Evolutionary conservation across 31 red algal genomes (phyloP).

Genomic region (Bonnemaisonia californica): DNA sequence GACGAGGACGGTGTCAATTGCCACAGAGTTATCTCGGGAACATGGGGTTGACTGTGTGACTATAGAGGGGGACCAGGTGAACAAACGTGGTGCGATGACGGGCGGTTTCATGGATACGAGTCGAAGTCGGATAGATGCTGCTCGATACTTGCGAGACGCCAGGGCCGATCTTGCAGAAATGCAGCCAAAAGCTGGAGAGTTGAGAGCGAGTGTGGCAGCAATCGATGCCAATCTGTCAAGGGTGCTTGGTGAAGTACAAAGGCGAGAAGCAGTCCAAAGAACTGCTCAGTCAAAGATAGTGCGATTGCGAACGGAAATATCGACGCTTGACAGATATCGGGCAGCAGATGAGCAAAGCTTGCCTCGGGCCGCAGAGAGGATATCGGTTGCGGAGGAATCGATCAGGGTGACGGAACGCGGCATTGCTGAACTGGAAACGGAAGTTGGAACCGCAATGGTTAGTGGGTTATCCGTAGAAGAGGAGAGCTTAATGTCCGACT

Average conservation of each 20-base stretch:
- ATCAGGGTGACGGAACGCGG: constrained; percentile 37
- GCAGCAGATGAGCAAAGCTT: constrained; percentile 31
- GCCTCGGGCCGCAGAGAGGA: constrained; percentile 26
- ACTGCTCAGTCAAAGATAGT: constrained; percentile 20
- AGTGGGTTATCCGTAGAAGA: constrained; percentile 47
- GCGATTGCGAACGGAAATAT: constrained; percentile 31
- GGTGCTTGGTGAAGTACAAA: constrained; percentile 76
- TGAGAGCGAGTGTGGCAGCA: constrained; percentile 37
- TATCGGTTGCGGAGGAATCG: constrained; percentile 40
- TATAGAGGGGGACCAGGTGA: constrained; percentile 92
- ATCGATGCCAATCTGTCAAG: constrained; percentile 40
- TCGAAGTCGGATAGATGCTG: constrained; percentile 73
- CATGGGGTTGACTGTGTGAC: constrained; percentile 89
- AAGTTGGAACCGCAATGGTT: constrained; percentile 59
- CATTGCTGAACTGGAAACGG: constrained; percentile 50
- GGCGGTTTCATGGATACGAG: constrained; percentile 85
- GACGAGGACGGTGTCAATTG: constrained; percentile 80
- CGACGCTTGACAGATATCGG: constrained; percentile 21
- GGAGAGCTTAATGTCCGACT: constrained; percentile 26
- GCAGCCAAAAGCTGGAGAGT: constrained; percentile 25
- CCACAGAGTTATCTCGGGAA: constrained; percentile 51
- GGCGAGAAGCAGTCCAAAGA: constrained; percentile 54
- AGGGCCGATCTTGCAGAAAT: constrained; percentile 26
- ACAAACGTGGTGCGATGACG: constrained; percentile 86
- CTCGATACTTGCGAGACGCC: constrained; percentile 43